Conservation (phyloP, 495 filamentous ascomycete genomes). For the Aspergillus carlsbadensis region DNA sequence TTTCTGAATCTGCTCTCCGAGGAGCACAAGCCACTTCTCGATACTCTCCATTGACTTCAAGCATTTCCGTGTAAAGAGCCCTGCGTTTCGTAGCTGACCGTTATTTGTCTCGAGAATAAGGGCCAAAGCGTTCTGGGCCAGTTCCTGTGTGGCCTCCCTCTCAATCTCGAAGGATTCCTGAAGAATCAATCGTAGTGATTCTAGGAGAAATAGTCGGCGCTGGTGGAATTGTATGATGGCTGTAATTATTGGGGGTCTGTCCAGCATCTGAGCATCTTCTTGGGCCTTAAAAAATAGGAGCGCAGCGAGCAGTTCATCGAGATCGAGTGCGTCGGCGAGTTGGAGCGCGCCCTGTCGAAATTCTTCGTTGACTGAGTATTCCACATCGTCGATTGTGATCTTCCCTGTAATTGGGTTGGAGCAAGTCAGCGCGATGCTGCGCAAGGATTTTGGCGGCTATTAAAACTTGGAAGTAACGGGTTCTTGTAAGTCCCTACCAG, state of each 20-base stretch:
- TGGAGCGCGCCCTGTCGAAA: constrained; percentile 78
- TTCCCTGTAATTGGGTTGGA: constrained; percentile 52
- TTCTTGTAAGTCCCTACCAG: constrained; percentile 37
- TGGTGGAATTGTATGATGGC: constrained; percentile 85
- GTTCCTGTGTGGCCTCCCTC: constrained; percentile 37
- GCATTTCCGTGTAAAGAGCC: constrained; percentile 65
- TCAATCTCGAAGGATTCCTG: constrained; percentile 63
- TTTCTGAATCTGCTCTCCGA: constrained; percentile 70
- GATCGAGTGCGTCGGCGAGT: constrained; percentile 79
- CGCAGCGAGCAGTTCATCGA: constrained; percentile 87
- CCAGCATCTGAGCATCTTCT: constrained; percentile 60
- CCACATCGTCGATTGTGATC: constrained; percentile 63
- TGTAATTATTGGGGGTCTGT: constrained; percentile 65
- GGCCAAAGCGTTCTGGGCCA: constrained; percentile 42
- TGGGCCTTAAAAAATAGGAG: constrained; percentile 67
- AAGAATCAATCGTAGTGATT: constrained; percentile 76
- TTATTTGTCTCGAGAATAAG: constrained; percentile 48
- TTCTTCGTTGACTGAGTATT: constrained; percentile 81
- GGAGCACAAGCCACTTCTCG: constrained; percentile 65
- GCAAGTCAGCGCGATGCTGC: constrained; percentile 31
- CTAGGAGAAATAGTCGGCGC: constrained; percentile 71
- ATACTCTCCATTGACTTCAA: constrained; percentile 70
- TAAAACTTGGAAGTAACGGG: not conserved
- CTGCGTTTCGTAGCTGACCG: constrained; percentile 42
- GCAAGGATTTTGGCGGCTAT: not conserved